phyloP scores from a whole-genome alignment of 371 early-diverging fungal species.

The Apophysomyces ossiformis region DNA sequence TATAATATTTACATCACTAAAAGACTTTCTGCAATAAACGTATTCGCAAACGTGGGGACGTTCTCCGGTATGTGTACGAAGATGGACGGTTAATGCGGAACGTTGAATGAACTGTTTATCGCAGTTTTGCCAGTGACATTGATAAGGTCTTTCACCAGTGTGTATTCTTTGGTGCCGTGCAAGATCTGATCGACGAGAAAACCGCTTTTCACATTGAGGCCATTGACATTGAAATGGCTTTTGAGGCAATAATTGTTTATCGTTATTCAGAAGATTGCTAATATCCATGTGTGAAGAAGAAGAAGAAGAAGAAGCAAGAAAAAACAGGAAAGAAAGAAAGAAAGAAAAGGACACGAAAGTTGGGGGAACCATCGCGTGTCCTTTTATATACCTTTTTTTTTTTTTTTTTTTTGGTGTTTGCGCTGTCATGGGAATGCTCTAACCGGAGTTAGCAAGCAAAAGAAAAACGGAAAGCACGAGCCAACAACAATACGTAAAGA shows the following conservation, averaged over 20 bases:
- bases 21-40: constrained; percentile 31
- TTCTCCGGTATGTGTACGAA: constrained; percentile 82
- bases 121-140: constrained; percentile 67
- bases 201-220: constrained; percentile 68
- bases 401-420: constrained; percentile 2
- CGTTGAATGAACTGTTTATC: constrained; percentile 79
- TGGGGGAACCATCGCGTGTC: background rate
- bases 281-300: constrained; percentile 21
- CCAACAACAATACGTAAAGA: background rate
- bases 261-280: constrained; percentile 16
- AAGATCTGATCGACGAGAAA: constrained; percentile 80
- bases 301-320: background rate
- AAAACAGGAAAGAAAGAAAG: constrained; percentile 8
- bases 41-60: constrained; percentile 75
- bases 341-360: background rate
- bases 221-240: constrained; percentile 67
- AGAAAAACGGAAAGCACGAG: background rate
- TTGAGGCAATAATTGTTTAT: constrained; percentile 10
- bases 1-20: constrained; percentile 17
- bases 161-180: constrained; percentile 78
- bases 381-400: background rate
- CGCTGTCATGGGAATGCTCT: background rate
- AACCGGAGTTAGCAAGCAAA: constrained; percentile 2
- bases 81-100: constrained; percentile 80
- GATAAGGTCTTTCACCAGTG: constrained; percentile 75